Evolutionary conservation across 176 grass and related monocot species (phyloP), one percentile per base, ranked within the genome.

Genomic region (Oryza punctata): DNA sequence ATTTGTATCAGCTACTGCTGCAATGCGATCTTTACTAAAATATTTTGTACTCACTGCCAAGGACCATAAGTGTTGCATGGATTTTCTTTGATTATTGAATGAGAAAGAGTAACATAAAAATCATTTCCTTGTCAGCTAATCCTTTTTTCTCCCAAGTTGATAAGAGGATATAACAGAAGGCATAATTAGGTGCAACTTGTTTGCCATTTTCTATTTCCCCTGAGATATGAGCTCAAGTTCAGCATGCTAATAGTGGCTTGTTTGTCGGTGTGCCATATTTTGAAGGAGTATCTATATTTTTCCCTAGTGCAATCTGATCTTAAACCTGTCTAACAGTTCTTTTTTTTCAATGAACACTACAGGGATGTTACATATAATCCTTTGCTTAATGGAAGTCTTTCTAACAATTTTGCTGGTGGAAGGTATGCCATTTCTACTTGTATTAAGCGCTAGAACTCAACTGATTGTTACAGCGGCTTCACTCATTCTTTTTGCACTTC

Each of bases 361-460:
- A 93, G 91, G 88, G 91, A 93, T 78, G 44, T 93, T 73, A 90
- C 88, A 8, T 82, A 87, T 80, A 93, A 93, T 54, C 61, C 16
- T 65, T 50, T 66, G 5, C 2, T 81, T 79, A 41, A 0, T 18
- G 85, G 73, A 81, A 18, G 1, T 66, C 85, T 81, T 84, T 72
- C 64, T 79, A 28, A 26, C 11, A 74, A n/a, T 12, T 38, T 15
- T 49, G 0, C 27, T 84, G 38, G 10, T 75, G 40, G 7, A 40
- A 21, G 81, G 87, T 89, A 87, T 82, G 45, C 28, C 84, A 37
- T 7, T 61, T 75, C 79, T 37, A 11, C 47, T 75, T 13, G 75
- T 24, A 85, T 2, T 41, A 80, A 68, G 24, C 2, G 19, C 38
- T 68, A 16, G 15, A 63, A 13, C 57, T 75, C 46, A 24, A 61